Evolutionary conservation across 805 yeast genomes (phyloP).

Genomic region (Zygosaccharomyces gambellarensis): DNA sequence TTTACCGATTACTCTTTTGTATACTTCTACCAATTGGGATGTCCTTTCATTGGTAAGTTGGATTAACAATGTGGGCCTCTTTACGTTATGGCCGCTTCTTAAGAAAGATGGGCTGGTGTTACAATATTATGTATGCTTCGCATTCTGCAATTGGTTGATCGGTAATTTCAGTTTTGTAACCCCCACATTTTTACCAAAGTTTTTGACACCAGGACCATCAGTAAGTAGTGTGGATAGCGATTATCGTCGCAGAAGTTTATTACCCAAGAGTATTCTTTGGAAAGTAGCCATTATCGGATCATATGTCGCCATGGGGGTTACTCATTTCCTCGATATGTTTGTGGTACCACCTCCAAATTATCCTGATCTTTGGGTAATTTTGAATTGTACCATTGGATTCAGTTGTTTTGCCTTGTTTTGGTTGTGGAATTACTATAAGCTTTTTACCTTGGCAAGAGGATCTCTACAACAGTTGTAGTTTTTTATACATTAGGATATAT

Average conservation of each 20-base stretch:
- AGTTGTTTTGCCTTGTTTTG: slow-evolving; percentile 71
- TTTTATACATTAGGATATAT: background rate
- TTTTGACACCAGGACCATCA: slow-evolving; percentile 44
- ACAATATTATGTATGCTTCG: slow-evolving; percentile 61
- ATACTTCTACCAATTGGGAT: slow-evolving; percentile 48
- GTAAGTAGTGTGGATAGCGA: slow-evolving; percentile 31
- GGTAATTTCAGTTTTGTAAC: slow-evolving; percentile 57
- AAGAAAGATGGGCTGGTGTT: slow-evolving; percentile 66
- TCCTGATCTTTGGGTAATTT: slow-evolving; percentile 84
- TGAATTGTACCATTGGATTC: slow-evolving; percentile 69
- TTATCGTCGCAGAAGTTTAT: slow-evolving; percentile 38
- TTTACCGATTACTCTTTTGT: slow-evolving; percentile 71
- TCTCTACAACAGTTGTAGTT: slow-evolving; percentile 23
- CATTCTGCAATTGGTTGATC: slow-evolving; percentile 74
- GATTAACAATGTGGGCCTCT: slow-evolving; percentile 79
- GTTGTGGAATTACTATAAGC: slow-evolving; percentile 71
- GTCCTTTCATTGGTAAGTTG: slow-evolving; percentile 74
- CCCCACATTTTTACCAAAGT: slow-evolving; percentile 39
- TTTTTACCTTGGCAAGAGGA: slow-evolving; percentile 34
- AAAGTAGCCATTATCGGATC: slow-evolving; percentile 47
- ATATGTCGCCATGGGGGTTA: slow-evolving; percentile 44
- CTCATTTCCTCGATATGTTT: slow-evolving; percentile 52
- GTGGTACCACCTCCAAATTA: slow-evolving; percentile 51
- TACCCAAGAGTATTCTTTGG: slow-evolving; percentile 51
- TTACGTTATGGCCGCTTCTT: slow-evolving; percentile 84